Evolutionary conservation across 1,284 basidiomycete species (phyloP).

Genomic region (Rhodotorula mucilaginosa): DNA sequence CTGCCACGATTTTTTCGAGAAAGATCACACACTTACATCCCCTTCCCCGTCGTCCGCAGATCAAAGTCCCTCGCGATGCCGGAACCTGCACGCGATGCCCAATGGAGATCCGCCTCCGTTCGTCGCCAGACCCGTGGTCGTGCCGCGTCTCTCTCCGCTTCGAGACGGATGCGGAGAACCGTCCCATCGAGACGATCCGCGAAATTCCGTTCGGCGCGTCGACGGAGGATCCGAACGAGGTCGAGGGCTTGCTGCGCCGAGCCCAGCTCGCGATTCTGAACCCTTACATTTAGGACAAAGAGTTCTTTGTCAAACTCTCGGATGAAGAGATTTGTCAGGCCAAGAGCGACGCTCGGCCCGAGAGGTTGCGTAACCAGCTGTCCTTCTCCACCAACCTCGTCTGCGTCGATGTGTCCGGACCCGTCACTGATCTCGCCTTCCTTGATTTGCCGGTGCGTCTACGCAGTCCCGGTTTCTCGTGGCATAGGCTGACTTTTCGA

Average conservation of each 20-base stretch:
- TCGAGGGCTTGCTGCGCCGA: constrained; percentile 64
- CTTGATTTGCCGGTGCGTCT: constrained; percentile 61
- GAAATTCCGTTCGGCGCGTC: constrained; percentile 58
- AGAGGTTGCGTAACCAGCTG: constrained; percentile 19
- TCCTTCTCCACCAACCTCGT: constrained; percentile 64
- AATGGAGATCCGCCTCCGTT: constrained; percentile 27
- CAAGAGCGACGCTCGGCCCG: constrained; percentile 6
- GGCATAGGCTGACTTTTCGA: constrained; percentile 24
- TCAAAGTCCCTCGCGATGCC: constrained; percentile 63
- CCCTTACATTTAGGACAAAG: constrained; percentile 50
- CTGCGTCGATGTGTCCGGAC: constrained; percentile 64
- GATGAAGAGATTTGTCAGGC: constrained; percentile 42
- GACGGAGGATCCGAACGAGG: constrained; percentile 57
- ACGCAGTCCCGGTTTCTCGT: not conserved
- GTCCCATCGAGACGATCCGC: constrained; percentile 50
- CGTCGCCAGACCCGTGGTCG: constrained; percentile 54
- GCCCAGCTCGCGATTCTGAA: constrained; percentile 72
- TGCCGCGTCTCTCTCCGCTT: constrained; percentile 62
- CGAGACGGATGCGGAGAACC: constrained; percentile 55
- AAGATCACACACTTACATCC: too few relatives aligned
- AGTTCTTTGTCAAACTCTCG: constrained; percentile 52
- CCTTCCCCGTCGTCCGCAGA: constrained; percentile 34
- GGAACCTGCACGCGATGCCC: constrained; percentile 65
- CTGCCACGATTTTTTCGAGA: not conserved
- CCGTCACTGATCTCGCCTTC: constrained; percentile 68